Percentiles rank a stretch among this genome's conserved stretches.
These are phyloP conservation scores for Pseudisothecium myosuroides DNA, from an alignment of 225 moss, liverwort and hornwort genomes.

Conservation along the genomic window DNA sequence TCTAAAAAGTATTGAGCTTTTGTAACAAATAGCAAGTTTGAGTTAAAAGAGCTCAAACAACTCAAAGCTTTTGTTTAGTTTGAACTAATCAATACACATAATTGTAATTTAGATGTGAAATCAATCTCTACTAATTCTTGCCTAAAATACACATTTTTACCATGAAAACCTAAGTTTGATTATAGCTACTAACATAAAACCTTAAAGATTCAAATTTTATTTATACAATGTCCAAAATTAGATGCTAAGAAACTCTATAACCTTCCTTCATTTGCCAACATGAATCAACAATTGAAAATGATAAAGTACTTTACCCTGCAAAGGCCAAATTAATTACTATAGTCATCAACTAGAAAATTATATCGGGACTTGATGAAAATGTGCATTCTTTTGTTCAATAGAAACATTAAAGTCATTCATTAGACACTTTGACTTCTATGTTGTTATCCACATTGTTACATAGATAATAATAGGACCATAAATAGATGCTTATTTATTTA, in stretches of 20 bases:
- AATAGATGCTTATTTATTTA: background rate
- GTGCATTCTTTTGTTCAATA: background rate
- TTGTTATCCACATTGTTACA: background rate
- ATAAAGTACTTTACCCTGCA: background rate
- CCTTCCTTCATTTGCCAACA: accelerated
- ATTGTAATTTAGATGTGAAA: background rate
- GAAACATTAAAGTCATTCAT: background rate
- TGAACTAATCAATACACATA: background rate
- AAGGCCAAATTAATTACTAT: accelerated
- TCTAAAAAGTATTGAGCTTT: background rate
- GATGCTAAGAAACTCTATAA: background rate
- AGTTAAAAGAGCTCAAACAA: background rate
- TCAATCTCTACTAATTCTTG: background rate
- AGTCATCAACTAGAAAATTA: background rate
- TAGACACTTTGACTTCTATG: background rate
- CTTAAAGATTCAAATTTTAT: background rate
- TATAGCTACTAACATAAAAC: background rate
- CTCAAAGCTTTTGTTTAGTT: background rate
- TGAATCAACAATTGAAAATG: background rate
- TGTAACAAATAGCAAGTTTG: background rate
- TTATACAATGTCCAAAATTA: background rate
- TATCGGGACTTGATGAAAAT: background rate
- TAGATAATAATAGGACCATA: background rate
- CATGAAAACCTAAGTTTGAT: accelerated
- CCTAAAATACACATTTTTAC: background rate